A percentile compares a stretch with the other conserved stretches of the same genome.
phyloP scores from a whole-genome alignment of 495 filamentous ascomycete genomes.

The Xylaria sp. region DNA sequence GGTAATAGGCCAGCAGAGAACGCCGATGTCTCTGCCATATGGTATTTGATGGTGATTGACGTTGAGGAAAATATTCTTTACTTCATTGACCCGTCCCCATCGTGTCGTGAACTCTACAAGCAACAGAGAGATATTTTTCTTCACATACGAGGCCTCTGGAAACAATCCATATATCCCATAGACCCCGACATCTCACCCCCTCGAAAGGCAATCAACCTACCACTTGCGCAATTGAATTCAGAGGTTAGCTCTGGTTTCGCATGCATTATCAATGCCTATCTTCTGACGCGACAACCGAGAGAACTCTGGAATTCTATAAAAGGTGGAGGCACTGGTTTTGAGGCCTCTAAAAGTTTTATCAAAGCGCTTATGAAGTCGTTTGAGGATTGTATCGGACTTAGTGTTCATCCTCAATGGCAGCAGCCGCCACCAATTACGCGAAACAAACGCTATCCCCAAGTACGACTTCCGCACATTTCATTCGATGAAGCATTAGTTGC shows the following conservation, averaged over 20 bases:
- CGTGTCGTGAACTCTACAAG: background rate
- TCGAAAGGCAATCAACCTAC: background rate
- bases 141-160: background rate
- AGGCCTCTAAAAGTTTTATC: background rate
- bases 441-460: background rate
- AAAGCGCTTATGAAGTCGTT: background rate
- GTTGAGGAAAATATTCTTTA: background rate
- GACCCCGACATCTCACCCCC: background rate
- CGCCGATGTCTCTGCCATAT: background rate
- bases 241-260: background rate
- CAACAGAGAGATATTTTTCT: background rate
- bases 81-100: constrained; percentile 1
- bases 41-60: constrained; percentile 8
- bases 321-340: background rate
- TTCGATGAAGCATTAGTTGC: background rate
- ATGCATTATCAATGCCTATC: constrained; percentile 6
- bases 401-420: background rate
- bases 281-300: background rate
- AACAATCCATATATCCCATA: background rate
- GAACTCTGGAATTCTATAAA: background rate
- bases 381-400: background rate
- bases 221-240: background rate
- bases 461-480: background rate
- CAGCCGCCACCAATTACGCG: background rate
- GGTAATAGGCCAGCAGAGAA: background rate